These are phyloP conservation scores for Coniochaeta hoffmannii DNA, from an alignment of 2,329 filamentous ascomycete species.

Conservation along the genomic window DNA sequence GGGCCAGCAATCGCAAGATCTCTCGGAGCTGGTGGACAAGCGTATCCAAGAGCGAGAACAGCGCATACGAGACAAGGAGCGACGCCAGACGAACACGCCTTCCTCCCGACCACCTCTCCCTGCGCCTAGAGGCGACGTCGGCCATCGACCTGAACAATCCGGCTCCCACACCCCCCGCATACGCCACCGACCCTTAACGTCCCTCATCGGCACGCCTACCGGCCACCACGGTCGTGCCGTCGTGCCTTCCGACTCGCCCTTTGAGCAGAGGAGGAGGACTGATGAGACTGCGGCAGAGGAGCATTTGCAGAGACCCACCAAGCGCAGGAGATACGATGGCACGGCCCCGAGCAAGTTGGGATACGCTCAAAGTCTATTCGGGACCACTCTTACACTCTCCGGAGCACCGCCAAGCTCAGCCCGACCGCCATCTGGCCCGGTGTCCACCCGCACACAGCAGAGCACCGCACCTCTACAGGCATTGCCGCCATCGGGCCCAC, in stretches of 20 bases:
- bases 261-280: slow-evolving; percentile 46
- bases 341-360: slow-evolving; percentile 35
- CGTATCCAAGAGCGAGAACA: slow-evolving; percentile 49
- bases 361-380: slow-evolving; percentile 44
- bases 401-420: slow-evolving; percentile 25
- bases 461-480: neutral
- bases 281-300: slow-evolving; percentile 13
- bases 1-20: slow-evolving; percentile 68
- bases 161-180: slow-evolving; percentile 26
- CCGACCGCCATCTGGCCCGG: neutral
- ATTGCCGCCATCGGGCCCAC: neutral
- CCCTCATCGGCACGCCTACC: slow-evolving; percentile 57
- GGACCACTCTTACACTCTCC: slow-evolving; percentile 37
- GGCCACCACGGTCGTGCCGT: slow-evolving; percentile 55
- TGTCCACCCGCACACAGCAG: neutral
- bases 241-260: slow-evolving; percentile 54
- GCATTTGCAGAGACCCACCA: slow-evolving; percentile 22
- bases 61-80: slow-evolving; percentile 7
- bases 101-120: slow-evolving; percentile 10
- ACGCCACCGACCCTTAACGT: slow-evolving; percentile 39
- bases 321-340: slow-evolving; percentile 31
- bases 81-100: slow-evolving; percentile 6
- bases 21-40: slow-evolving; percentile 69
- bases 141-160: slow-evolving; percentile 13
- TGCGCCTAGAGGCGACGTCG: neutral